Conservation (phyloP, 2,329 filamentous ascomycete species). For the Neonectria coccinea region DNA sequence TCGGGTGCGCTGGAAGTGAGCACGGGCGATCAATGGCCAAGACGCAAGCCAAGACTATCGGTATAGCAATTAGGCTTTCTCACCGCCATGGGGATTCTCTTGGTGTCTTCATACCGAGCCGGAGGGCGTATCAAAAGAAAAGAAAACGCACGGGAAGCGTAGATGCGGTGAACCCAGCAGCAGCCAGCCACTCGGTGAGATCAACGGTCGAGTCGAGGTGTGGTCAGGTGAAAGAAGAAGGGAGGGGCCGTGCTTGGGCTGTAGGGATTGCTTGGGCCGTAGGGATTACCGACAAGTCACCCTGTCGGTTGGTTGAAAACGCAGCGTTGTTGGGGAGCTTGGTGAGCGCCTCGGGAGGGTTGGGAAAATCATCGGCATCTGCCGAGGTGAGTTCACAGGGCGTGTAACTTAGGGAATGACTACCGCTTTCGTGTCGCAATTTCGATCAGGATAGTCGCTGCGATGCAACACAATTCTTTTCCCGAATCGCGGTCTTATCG, state of each 20-base stretch:
- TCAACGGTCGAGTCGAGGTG: slow-evolving; percentile 12
- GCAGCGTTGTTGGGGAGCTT: slow-evolving; percentile 7
- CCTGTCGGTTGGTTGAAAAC: neutral
- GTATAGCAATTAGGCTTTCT: slow-evolving; percentile 10
- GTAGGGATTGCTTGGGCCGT: neutral
- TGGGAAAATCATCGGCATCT: slow-evolving; percentile 5
- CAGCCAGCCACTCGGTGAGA: slow-evolving; percentile 13
- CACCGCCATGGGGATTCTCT: slow-evolving; percentile 11
- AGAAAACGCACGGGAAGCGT: slow-evolving; percentile 1
- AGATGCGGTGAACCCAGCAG: slow-evolving; percentile 27
- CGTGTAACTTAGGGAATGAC: neutral
- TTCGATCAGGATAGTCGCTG: neutral
- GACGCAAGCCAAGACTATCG: slow-evolving; percentile 18
- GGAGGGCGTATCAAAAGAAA: neutral
- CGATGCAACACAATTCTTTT: slow-evolving; percentile 5
- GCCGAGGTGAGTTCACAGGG: neutral
- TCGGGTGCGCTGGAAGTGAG: slow-evolving; percentile 30
- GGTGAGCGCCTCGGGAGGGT: neutral
- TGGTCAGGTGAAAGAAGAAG: slow-evolving; percentile 2
- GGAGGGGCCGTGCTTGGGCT: slow-evolving; percentile 3
- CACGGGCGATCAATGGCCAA: slow-evolving; percentile 28
- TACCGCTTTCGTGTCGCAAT: neutral
- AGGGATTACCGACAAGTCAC: slow-evolving; percentile 11
- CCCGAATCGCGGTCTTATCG: slow-evolving; percentile 9
- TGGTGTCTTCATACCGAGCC: neutral